Evolutionary conservation across 1,284 basidiomycete genomes (phyloP).

Genomic region (Apiotrichum laibachii): DNA sequence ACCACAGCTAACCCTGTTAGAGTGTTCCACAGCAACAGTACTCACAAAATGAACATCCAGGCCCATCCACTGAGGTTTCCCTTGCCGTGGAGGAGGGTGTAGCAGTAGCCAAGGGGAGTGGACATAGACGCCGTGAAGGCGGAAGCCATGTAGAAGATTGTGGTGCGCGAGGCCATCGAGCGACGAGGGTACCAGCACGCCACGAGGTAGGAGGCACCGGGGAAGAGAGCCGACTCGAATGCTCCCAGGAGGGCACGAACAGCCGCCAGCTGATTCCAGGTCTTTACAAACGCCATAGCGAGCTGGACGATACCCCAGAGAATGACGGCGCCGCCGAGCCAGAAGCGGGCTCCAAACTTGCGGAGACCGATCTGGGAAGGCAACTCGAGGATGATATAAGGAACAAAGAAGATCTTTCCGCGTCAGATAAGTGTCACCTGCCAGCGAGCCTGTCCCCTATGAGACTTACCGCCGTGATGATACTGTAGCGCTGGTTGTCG

Average conservation of each 20-base stretch:
- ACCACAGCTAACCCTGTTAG: background rate
- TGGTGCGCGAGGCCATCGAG: conserved; percentile 46
- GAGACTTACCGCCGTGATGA: conserved; percentile 43
- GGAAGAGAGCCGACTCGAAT: conserved; percentile 48
- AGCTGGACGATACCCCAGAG: conserved; percentile 51
- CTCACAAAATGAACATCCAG: conserved; percentile 5
- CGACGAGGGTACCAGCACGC: conserved; percentile 54
- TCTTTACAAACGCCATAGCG: conserved; percentile 43
- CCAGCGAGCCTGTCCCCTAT: too few relatives aligned
- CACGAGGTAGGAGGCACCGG: conserved; percentile 52
- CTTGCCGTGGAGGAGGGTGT: conserved; percentile 10
- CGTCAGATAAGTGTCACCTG: too few relatives aligned
- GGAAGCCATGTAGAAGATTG: conserved; percentile 50
- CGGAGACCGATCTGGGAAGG: conserved; percentile 27
- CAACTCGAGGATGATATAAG: conserved; percentile 47
- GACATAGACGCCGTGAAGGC: conserved; percentile 17
- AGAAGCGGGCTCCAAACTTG: conserved; percentile 19
- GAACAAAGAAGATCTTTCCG: conserved; percentile 48
- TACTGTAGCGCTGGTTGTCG: conserved; percentile 44
- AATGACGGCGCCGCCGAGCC: conserved; percentile 19
- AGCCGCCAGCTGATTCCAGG: conserved; percentile 47
- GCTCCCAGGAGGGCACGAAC: conserved; percentile 51
- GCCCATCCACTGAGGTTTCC: conserved; percentile 10
- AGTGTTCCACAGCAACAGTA: background rate
- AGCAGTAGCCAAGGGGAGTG: conserved; percentile 11